Evolutionary conservation across 768 basidiomycete genomes (phyloP).

Genomic region (Naganishia antarctica): DNA sequence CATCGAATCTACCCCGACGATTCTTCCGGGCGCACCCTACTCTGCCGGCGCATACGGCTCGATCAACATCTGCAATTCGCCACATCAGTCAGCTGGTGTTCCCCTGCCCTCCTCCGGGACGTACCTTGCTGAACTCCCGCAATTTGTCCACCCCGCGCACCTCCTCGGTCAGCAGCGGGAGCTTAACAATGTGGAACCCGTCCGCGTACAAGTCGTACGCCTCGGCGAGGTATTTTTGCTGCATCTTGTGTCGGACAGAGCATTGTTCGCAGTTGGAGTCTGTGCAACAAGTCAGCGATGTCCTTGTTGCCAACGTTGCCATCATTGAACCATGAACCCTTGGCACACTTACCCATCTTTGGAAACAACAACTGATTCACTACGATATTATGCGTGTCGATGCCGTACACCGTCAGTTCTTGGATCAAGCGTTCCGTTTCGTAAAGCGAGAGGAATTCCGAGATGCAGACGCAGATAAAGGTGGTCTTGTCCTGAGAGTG

Average conservation of each 20-base stretch:
- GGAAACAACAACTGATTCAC: constrained; percentile 97
- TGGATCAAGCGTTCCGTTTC: constrained; percentile 98
- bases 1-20: no score
- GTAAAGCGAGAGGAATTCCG: constrained; percentile 94
- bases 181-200: constrained; percentile 92
- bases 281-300: constrained; percentile 49
- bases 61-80: constrained; percentile 30
- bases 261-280: constrained; percentile 95
- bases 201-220: constrained; percentile 96
- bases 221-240: constrained; percentile 93
- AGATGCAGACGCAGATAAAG: constrained; percentile 97
- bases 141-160: constrained; percentile 92
- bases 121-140: constrained; percentile 72
- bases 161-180: constrained; percentile 92
- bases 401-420: constrained; percentile 68
- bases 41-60: constrained; percentile 31
- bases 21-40: constrained; percentile 9
- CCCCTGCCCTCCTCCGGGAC: not conserved
- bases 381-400: constrained; percentile 97
- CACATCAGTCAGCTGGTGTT: not conserved
- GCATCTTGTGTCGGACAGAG: constrained; percentile 89
- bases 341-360: constrained; percentile 62
- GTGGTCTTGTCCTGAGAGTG: constrained; percentile 83
- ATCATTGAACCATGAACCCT: not conserved
- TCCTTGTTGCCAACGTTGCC: no score